phyloP scores from a whole-genome alignment of 495 filamentous ascomycete genomes.

The Xylona heveae region DNA sequence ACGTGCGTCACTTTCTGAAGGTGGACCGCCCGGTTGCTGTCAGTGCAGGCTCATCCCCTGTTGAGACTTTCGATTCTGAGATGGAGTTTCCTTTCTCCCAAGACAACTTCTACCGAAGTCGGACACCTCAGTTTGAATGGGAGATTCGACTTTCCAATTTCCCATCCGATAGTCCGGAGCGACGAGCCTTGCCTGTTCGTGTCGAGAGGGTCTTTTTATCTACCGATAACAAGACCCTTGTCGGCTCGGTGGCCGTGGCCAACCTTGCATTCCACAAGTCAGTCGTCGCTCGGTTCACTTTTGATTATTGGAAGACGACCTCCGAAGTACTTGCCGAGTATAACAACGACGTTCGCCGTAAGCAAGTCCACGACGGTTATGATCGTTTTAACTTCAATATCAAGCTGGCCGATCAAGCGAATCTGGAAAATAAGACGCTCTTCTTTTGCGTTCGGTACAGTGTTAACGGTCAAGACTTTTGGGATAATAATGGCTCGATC shows the following conservation, averaged over 20 bases:
- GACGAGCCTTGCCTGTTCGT: conserved; percentile 41
- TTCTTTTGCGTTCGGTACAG: conserved; percentile 82
- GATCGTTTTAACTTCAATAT: conserved; percentile 89
- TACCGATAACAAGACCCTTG: conserved; percentile 58
- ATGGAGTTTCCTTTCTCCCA: conserved; percentile 61
- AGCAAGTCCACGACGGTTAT: conserved; percentile 41
- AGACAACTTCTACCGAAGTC: conserved; percentile 22
- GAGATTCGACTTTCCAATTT: conserved; percentile 73
- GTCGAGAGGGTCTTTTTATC: conserved; percentile 77
- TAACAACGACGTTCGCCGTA: conserved; percentile 52
- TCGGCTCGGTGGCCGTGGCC: conserved; percentile 64
- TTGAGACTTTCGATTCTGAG: conserved; percentile 65
- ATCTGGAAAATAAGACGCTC: conserved; percentile 74
- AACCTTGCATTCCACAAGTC: conserved; percentile 82
- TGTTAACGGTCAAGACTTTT: conserved; percentile 68
- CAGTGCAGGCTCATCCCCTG: conserved; percentile 85
- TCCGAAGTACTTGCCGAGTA: conserved; percentile 85
- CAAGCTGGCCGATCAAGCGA: conserved; percentile 75
- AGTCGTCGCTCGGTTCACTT: conserved; percentile 78
- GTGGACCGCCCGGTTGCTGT: conserved; percentile 86
- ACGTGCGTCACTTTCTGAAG: conserved; percentile 85
- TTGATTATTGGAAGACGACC: conserved; percentile 96
- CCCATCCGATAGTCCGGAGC: conserved; percentile 40
- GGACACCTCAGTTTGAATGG: conserved; percentile 46
- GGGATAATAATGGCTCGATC: conserved; percentile 75